Percentiles rank a stretch among this genome's conserved stretches.
phyloP scores from a whole-genome alignment of 768 basidiomycete species.

The Neoboletus subvelutipes region DNA sequence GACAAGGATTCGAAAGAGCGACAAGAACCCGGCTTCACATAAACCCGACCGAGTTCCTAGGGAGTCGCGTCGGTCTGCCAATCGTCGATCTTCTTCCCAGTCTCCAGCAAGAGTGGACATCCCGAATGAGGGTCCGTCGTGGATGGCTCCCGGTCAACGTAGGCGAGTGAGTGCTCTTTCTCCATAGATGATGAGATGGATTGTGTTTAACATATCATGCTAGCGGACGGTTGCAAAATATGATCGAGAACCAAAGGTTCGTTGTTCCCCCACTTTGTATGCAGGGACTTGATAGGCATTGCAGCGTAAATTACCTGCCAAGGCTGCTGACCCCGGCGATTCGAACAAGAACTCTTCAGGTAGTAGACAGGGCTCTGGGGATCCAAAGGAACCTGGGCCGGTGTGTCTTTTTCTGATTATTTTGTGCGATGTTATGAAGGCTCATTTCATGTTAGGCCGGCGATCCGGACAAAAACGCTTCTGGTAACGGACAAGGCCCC shows the following conservation, averaged over 20 bases:
- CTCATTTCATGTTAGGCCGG: too few relatives aligned
- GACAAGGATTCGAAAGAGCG: neutral
- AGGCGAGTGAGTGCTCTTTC: neutral
- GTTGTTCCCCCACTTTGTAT: neutral
- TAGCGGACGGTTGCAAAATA: neutral
- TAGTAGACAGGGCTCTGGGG: neutral
- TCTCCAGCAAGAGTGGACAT: too few relatives aligned
- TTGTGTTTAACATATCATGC: neutral
- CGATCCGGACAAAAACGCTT: too few relatives aligned
- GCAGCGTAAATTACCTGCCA: neutral
- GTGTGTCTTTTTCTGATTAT: too few relatives aligned
- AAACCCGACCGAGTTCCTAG: neutral
- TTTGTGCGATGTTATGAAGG: too few relatives aligned
- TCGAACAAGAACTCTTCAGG: neutral
- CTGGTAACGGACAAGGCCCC: too few relatives aligned
- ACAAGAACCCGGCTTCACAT: neutral
- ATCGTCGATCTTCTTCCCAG: neutral
- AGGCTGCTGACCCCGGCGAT: neutral
- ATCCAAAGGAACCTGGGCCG: too few relatives aligned
- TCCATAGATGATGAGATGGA: neutral
- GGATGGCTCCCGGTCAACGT: neutral
- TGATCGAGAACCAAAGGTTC: neutral
- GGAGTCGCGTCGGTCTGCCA: neutral
- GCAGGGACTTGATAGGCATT: neutral
- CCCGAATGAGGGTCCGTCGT: neutral